Evolutionary conservation across 257 asterid species (phyloP), one percentile per base, ranked within the genome.

Genomic region (Solanum sejunctum): DNA sequence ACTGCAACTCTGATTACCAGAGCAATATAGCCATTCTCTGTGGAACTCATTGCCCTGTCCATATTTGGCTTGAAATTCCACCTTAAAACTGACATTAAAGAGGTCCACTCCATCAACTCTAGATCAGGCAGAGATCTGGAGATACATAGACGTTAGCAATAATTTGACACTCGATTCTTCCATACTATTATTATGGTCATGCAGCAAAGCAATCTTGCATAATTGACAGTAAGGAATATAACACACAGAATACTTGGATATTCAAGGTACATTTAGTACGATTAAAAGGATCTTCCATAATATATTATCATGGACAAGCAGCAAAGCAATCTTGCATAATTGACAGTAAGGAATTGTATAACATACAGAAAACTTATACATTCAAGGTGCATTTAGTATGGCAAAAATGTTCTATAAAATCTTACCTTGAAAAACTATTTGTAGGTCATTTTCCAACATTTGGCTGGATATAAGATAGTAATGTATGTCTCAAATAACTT

Each of bases 91-190:
- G 97, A 87, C 84, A 85, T 85, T 75, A 94, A 88, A 80, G 99
- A 90, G 87, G 91, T 75, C 83, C 89, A 93, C 86, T 91, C 93
- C 89, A 93, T 94, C 89, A 94, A 85, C 86, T 91, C 92, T 64
- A 95, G 93, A 89, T 90, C 90, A 87, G 98, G 97, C 92, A 95
- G 88, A 56, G 99, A 94, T 91, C 99, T 93, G 95, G 91, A 88
- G 64, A 85, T 43, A 84, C 78, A 88, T 63, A 80, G 83, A 71
- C 86, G 82, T 70, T 81, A 78, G 82, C 8, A 26, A 26, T 26
- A 54, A 23, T 49, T 51, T 72, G 15, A 82, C 45, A 75, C 56
- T 80, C 47, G 16, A 49, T 78, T 77, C 43, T 23, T 16, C 58
- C 13, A n/a, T 36, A 36, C 23, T 77, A 77, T 78, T 26, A 78